Evolutionary conservation across 495 filamentous ascomycete genomes (phyloP), one percentile per base, ranked within the genome.

Genomic region (Xylaria bambusicola): DNA sequence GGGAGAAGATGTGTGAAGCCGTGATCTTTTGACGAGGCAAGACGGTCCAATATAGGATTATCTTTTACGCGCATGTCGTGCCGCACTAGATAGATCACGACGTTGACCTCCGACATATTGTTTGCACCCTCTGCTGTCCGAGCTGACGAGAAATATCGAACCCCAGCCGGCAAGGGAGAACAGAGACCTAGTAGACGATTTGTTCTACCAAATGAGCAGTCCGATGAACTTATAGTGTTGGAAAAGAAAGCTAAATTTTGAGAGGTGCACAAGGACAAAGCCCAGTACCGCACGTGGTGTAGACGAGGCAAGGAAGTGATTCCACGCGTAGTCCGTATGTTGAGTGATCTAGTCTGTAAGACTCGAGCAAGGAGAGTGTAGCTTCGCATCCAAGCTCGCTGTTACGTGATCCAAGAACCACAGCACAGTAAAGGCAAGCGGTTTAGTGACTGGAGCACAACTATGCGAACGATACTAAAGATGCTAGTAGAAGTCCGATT

Each of bases 11-110:
- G 84, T 15, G 86, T 88, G 64, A 84, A 86, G 3, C 77, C 75
- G 61, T 79, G 74, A 27, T 81, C 73, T 9, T 68, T 63, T 0
- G 75, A 56, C 24, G 71, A 77, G 36, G 73, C 68, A 26, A 88
- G 67, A 27, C 81, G 75, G 66, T 84, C 70, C 13, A 90, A 75
- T 12, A 90, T 75, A 2, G 87, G 86, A 62, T 89, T 90, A 68
- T 91, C 88, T 35, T 79, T 73, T 50, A 87, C 69, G 31, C 88
- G 86, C 8, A 92, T 75, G 67, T 91, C 88, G 48, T 84, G 78
- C 21, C 87, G 80, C 29, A 90, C 62, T 27, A 90, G 63, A 55
- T 87, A 86, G 53, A 92, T 73, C 46, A 89, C 73, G 21, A 84
- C 54, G 17, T 75, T 78, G 27, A 52, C 33, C n/a, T 54, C 56